phyloP scores from a whole-genome alignment of 148 eudicot species.

The Polygonum aviculare region DNA sequence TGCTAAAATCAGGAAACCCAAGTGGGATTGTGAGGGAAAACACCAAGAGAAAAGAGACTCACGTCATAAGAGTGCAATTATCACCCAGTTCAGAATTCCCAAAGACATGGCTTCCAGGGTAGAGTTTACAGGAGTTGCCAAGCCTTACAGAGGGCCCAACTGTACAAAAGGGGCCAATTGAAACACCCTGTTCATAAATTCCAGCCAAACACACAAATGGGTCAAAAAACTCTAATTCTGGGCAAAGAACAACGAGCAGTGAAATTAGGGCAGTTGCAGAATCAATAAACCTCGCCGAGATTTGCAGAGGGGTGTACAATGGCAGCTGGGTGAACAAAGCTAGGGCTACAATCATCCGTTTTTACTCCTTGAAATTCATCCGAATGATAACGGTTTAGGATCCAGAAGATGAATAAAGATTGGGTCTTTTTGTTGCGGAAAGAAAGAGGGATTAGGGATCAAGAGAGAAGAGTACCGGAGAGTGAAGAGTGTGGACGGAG shows the following conservation, averaged over 20 bases:
- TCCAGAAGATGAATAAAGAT: too few relatives aligned
- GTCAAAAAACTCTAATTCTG: background rate
- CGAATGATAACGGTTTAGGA: too few relatives aligned
- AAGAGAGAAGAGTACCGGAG: too few relatives aligned
- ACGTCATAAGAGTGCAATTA: conserved; percentile 69
- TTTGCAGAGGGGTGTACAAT: too few relatives aligned
- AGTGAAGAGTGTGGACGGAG: too few relatives aligned
- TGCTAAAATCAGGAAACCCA: too few relatives aligned
- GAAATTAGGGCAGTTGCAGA: background rate
- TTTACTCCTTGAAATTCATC: too few relatives aligned
- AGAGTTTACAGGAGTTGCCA: conserved; percentile 71
- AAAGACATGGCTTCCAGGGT: conserved; percentile 86
- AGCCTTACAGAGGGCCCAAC: conserved; percentile 69
- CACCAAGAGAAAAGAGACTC: conserved; percentile 14
- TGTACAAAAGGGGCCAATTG: conserved; percentile 93
- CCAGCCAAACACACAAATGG: background rate
- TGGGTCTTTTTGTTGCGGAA: too few relatives aligned
- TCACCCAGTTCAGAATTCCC: conserved; percentile 83
- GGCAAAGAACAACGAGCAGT: background rate
- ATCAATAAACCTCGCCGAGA: background rate
- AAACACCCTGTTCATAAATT: conserved; percentile 52
- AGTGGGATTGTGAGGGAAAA: background rate
- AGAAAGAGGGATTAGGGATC: too few relatives aligned
- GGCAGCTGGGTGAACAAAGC: too few relatives aligned
- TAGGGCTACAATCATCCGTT: too few relatives aligned